Evolutionary conservation across 2,329 filamentous ascomycete species (phyloP).

Genomic region (Neurospora crassa): DNA sequence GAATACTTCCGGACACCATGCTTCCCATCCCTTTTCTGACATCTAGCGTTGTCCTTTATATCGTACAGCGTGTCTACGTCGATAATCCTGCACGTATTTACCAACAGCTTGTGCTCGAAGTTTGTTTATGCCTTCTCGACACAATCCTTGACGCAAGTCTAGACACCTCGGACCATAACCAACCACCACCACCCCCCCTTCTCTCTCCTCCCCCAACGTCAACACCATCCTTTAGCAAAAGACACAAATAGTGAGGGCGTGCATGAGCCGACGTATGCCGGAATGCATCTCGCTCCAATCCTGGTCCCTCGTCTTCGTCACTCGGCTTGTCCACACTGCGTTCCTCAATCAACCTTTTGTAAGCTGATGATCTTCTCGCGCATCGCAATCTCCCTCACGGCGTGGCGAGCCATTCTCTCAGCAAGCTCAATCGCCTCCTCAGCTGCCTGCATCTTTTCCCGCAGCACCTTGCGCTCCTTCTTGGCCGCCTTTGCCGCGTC

Average conservation of each 20-base stretch:
- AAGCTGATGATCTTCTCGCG: slow-evolving; percentile 6
- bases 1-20: background rate
- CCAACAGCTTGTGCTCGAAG: background rate
- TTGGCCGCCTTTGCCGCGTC: slow-evolving; percentile 48
- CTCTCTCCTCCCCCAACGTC: background rate
- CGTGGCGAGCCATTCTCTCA: slow-evolving; percentile 10
- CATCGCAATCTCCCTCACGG: slow-evolving; percentile 19
- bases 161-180: background rate
- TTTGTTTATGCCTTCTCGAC: background rate
- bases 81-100: background rate
- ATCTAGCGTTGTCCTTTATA: background rate
- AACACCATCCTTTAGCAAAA: background rate
- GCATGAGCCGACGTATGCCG: background rate
- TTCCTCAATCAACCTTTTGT: background rate
- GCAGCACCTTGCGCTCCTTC: slow-evolving; percentile 34
- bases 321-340: background rate
- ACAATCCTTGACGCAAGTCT: background rate
- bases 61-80: background rate
- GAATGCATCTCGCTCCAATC: background rate
- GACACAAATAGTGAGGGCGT: background rate
- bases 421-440: slow-evolving; percentile 16
- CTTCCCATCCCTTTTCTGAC: background rate
- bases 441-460: slow-evolving; percentile 5
- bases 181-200: background rate
- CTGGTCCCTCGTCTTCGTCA: background rate